phyloP scores from a whole-genome alignment of 225 moss, liverwort and hornwort species.

The Takakia lepidozioides region DNA sequence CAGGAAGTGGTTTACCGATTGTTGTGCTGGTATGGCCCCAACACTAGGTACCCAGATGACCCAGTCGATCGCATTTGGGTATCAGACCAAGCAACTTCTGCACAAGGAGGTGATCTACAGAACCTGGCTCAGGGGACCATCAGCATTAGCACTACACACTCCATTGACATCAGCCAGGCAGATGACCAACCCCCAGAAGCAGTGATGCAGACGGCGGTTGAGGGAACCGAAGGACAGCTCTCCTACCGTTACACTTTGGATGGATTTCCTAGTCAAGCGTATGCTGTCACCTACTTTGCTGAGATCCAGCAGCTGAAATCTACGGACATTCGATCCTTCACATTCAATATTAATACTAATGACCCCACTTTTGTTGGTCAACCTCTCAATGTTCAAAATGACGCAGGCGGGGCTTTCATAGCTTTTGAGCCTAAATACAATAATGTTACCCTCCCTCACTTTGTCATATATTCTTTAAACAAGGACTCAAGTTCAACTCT shows the following conservation, averaged over 20 bases:
- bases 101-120: slow-evolving; percentile 5
- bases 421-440: slow-evolving; percentile 18
- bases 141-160: slow-evolving; percentile 13
- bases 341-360: slow-evolving; percentile 13
- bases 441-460: slow-evolving; percentile 13
- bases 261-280: slow-evolving; percentile 19
- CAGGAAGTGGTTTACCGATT: too few relatives aligned
- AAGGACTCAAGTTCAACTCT: slow-evolving; percentile 14
- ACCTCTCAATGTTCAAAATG: slow-evolving; percentile 21
- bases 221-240: slow-evolving; percentile 15
- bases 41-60: slow-evolving; percentile 36
- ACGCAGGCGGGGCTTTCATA: slow-evolving; percentile 12
- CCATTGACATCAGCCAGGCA: slow-evolving; percentile 6
- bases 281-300: slow-evolving; percentile 36
- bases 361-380: slow-evolving; percentile 4
- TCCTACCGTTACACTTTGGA: slow-evolving; percentile 23
- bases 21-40: too few relatives aligned
- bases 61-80: slow-evolving; percentile 44
- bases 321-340: slow-evolving; percentile 20
- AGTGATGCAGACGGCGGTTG: slow-evolving; percentile 47
- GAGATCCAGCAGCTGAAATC: slow-evolving; percentile 25
- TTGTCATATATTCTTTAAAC: slow-evolving; percentile 11
- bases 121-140: slow-evolving; percentile 11
- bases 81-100: slow-evolving; percentile 19
- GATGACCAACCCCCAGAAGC: slow-evolving; percentile 18